Evolutionary conservation across 495 filamentous ascomycete genomes (phyloP), one percentile per base, ranked within the genome.

Genomic region (Podospora fimiseda): DNA sequence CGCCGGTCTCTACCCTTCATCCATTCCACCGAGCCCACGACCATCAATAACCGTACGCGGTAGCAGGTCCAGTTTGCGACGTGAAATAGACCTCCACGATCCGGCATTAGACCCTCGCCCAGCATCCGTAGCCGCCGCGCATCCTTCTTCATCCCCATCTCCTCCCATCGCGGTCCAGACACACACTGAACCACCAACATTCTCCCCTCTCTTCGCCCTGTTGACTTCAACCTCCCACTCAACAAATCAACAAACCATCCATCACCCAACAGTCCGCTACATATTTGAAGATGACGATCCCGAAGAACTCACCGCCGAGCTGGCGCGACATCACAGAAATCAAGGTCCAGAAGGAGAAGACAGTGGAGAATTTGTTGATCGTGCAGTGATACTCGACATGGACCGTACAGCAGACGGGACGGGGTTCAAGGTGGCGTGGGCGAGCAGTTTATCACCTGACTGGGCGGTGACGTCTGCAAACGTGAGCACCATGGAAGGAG

Each of bases 241-340:
- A 3, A 45, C 57, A 13, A 50, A 49, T 40, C 53, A 56, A 9
- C 59, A 62, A 44, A 77, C 78, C 43, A 76, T 75, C 8, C 73
- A 88, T 69, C 77, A 92, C 68, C 91, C 94, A 55, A 82, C 77
- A 38, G 83, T 95, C 2, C 89, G 92, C 75, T 97, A 97, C 71
- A 80, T 96, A 54, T 97, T 95, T 71, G 79, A 77, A 57, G 86
- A 91, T 62, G 89, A 95, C 68, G 80, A 83, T 52, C 72, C 75
- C 9, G 84, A 87, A 9, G 71, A 85, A 41, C 67, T 88, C 24
- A 86, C 85, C 6, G 64, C 66, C 45, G 71, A 70, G 14, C 61
- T 76, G 48, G 66, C 69, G 27, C 70, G 73, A 24, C 61, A 73
- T 52, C 64, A 71, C 40, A 51, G 61, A 39, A 23, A 5, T 33